Evolutionary conservation across 75 land plant genomes (phyloP).

Genomic region (Picea sitchensis): DNA sequence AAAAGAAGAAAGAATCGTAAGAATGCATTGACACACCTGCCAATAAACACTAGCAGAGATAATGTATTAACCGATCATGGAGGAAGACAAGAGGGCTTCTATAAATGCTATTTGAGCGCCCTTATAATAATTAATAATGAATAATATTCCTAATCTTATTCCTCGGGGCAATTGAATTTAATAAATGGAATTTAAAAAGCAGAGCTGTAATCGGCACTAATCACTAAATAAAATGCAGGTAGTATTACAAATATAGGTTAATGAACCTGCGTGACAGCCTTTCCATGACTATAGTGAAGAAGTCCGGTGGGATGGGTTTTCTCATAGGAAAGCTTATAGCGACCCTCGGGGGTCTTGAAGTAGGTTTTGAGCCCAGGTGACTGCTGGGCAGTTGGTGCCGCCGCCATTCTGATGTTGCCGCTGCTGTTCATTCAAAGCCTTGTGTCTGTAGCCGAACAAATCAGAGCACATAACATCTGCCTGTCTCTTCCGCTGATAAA

Average conservation of each 20-base stretch:
- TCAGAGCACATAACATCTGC: conserved; percentile 8
- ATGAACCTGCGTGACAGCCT: conserved; percentile 73
- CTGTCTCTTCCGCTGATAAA: background rate
- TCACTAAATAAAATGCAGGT: background rate
- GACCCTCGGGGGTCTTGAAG: conserved; percentile 97
- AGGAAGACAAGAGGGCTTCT: no score
- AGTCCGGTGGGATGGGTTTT: conserved; percentile 84
- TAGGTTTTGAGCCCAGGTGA: conserved; percentile 82
- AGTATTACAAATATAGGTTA: background rate
- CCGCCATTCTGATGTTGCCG: conserved; percentile 32
- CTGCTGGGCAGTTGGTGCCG: conserved; percentile 50
- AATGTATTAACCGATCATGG: no score
- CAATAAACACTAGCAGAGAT: no score
- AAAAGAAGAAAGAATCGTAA: no score
- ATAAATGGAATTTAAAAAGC: no score
- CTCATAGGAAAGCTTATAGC: conserved; percentile 90
- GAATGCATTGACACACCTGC: no score
- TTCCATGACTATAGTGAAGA: conserved; percentile 80
- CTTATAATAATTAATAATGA: no score
- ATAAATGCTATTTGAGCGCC: no score
- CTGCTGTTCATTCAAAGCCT: conserved; percentile 11
- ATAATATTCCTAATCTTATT: no score
- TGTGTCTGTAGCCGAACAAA: background rate
- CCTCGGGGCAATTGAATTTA: no score
- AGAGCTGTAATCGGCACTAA: background rate